Evolutionary conservation across 371 early-diverging fungal species (phyloP).

Genomic region (Dichotomocladium elegans): DNA sequence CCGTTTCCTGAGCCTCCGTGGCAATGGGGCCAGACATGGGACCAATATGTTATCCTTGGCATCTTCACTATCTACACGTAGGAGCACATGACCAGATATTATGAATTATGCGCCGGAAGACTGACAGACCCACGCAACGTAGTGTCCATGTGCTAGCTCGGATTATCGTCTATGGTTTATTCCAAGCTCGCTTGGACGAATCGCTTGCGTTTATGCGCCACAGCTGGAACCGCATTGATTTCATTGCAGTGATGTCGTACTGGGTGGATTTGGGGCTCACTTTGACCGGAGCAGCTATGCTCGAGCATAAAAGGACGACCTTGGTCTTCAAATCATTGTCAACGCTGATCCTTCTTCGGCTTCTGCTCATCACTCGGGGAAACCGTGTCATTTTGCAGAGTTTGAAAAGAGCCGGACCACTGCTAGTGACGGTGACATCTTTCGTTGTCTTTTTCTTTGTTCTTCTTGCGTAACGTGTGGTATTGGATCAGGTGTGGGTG

Average conservation of each 20-base stretch:
- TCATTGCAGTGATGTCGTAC: slow-evolving; percentile 53
- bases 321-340: slow-evolving; percentile 56
- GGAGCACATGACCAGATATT: not conserved
- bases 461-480: slow-evolving; percentile 61
- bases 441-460: slow-evolving; percentile 65
- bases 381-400: slow-evolving; percentile 58
- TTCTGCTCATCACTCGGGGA: slow-evolving; percentile 60
- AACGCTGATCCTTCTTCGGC: slow-evolving; percentile 51
- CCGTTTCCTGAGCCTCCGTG: slow-evolving; percentile 25
- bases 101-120: no score
- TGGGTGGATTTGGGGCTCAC: slow-evolving; percentile 56
- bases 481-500: no score
- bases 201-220: slow-evolving; percentile 61
- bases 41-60: slow-evolving; percentile 48
- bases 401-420: slow-evolving; percentile 59
- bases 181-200: no score
- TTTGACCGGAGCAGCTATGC: slow-evolving; percentile 27
- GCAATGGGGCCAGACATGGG: slow-evolving; percentile 52
- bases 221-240: slow-evolving; percentile 67
- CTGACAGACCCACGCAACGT: no score
- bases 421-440: slow-evolving; percentile 54
- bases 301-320: slow-evolving; percentile 34
- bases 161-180: slow-evolving; percentile 54
- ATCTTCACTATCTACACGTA: slow-evolving; percentile 62
- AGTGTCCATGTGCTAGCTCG: slow-evolving; percentile 20